A percentile compares a stretch with the other conserved stretches of the same genome.
phyloP scores from a whole-genome alignment of 78 protist species.

The Dictyostelium firmibasis region DNA sequence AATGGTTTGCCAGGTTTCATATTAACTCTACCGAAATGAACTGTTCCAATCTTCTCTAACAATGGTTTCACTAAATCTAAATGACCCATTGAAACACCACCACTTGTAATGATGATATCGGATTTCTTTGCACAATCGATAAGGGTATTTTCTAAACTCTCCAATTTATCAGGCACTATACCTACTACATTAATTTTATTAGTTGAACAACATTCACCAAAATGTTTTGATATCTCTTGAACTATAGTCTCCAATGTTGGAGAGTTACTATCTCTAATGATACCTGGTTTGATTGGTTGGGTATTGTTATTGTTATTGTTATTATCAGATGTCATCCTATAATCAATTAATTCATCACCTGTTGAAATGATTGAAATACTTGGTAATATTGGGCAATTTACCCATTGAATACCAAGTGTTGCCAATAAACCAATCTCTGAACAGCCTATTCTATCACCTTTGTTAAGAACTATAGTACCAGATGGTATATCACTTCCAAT shows the following conservation, averaged over 20 bases:
- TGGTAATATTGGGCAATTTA: conserved; percentile 33
- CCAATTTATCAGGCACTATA: conserved; percentile 42
- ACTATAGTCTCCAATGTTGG: conserved; percentile 15
- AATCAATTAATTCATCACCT: conserved; percentile 84
- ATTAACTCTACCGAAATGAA: conserved; percentile 86
- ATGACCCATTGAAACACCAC: conserved; percentile 92
- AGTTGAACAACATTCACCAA: conserved; percentile 7
- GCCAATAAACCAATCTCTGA: conserved; percentile 87
- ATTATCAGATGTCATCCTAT: not conserved
- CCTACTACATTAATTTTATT: not conserved
- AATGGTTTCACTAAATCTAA: conserved; percentile 80
- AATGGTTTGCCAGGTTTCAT: conserved; percentile 94
- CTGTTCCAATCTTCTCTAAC: conserved; percentile 54
- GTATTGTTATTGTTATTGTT: not conserved
- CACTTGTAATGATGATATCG: conserved; percentile 82
- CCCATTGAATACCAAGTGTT: conserved; percentile 50
- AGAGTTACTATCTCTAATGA: conserved; percentile 47
- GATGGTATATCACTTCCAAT: conserved; percentile 80
- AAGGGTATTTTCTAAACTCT: not conserved
- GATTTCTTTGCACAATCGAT: not conserved
- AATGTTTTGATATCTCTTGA: conserved; percentile 17
- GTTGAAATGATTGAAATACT: conserved; percentile 83
- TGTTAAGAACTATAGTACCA: conserved; percentile 32
- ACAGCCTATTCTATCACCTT: conserved; percentile 65
- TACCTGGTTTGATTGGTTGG: not conserved